phyloP scores from a whole-genome alignment of 1,284 basidiomycete species.

The Irpex sp. region DNA sequence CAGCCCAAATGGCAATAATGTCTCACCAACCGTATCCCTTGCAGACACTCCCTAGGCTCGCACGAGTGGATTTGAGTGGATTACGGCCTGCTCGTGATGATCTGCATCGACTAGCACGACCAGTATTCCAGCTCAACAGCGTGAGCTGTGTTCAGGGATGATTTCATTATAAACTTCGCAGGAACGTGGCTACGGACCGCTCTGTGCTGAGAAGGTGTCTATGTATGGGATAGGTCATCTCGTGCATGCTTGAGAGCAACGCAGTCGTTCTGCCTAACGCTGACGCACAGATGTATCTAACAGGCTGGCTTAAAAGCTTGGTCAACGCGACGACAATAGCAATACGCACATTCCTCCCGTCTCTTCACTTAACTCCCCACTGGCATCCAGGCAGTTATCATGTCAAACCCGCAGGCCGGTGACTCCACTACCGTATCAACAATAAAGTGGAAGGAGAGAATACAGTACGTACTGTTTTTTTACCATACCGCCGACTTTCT shows the following conservation, averaged over 20 bases:
- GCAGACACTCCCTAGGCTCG: too few relatives aligned
- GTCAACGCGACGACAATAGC: not conserved
- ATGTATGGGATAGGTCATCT: not conserved
- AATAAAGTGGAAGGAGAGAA: slow-evolving; percentile 10
- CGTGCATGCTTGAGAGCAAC: not conserved
- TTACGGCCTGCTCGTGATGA: not conserved
- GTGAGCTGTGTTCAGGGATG: not conserved
- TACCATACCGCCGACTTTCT: not conserved
- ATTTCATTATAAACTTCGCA: not conserved
- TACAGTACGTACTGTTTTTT: slow-evolving; percentile 8
- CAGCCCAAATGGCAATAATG: not conserved
- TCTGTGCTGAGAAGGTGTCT: not conserved
- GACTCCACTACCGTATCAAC: not conserved
- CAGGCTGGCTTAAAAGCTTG: not conserved
- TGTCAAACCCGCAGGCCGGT: not conserved
- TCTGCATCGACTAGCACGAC: not conserved
- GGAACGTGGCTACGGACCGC: not conserved
- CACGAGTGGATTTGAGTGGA: not conserved
- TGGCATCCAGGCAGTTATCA: not conserved
- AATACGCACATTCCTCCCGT: not conserved
- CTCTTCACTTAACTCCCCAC: not conserved
- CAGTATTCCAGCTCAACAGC: not conserved
- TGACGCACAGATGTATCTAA: not conserved
- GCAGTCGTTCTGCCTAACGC: not conserved
- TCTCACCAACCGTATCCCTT: not conserved